Percentiles rank a stretch among this genome's conserved stretches.
Conservation (phyloP, 192 early-diverging fungal genomes). For the Mortierella claussenii region DNA sequence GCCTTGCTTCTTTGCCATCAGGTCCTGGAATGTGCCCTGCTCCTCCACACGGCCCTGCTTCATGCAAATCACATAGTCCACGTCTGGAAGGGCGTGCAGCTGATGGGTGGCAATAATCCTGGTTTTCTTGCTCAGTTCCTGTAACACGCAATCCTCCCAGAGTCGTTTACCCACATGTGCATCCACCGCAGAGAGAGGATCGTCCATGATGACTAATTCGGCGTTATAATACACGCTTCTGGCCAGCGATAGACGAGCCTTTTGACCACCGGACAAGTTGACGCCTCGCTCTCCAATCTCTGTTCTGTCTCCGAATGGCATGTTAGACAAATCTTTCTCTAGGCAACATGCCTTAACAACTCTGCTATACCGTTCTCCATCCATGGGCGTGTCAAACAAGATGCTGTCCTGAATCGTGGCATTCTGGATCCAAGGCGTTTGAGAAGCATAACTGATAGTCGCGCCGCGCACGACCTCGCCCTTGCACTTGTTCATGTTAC, state of each 20-base stretch:
- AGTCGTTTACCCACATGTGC: conserved; percentile 68
- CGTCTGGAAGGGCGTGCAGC: conserved; percentile 76
- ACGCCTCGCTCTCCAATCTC: conserved; percentile 85
- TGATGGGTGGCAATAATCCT: conserved; percentile 88
- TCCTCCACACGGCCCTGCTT: conserved; percentile 76
- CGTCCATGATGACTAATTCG: conserved; percentile 80
- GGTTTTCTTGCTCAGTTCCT: conserved; percentile 67
- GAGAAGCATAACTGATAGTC: conserved; percentile 80
- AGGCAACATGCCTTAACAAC: conserved; percentile 71
- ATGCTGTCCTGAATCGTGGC: conserved; percentile 76
- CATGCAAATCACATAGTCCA: conserved; percentile 78
- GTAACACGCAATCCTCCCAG: conserved; percentile 41
- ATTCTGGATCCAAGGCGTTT: conserved; percentile 92
- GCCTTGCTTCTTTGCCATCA: conserved; percentile 70
- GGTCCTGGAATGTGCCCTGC: conserved; percentile 69
- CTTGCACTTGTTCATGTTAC: conserved; percentile 74
- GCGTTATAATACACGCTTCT: conserved; percentile 83
- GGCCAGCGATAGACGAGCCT: conserved; percentile 86
- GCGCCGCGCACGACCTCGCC: conserved; percentile 73
- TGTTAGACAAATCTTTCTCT: conserved; percentile 61
- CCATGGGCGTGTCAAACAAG: conserved; percentile 72
- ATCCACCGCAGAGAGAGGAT: conserved; percentile 92
- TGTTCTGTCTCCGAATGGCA: conserved; percentile 66
- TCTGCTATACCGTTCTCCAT: conserved; percentile 59
- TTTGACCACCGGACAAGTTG: conserved; percentile 90